These are phyloP conservation scores for Cicer chorassanicum DNA, from an alignment of 306 rosid genomes.

Conservation along the genomic window DNA sequence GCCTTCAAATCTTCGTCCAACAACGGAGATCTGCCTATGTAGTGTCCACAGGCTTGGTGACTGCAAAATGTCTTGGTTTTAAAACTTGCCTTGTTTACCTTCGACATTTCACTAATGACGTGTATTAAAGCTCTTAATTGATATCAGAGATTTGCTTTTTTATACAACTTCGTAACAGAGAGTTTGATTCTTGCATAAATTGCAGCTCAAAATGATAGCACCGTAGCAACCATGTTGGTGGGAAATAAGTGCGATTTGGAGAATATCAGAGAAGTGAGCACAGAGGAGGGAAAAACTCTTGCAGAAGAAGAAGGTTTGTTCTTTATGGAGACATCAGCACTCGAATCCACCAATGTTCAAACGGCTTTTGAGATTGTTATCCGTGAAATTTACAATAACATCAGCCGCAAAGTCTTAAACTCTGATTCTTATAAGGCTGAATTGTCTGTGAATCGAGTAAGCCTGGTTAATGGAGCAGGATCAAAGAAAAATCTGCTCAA, in stretches of 20 bases:
- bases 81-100: slow-evolving; percentile 13
- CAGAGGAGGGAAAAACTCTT: slow-evolving; percentile 76
- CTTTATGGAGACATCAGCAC: slow-evolving; percentile 98
- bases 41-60: too few relatives aligned
- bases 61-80: not conserved
- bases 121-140: not conserved
- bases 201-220: slow-evolving; percentile 88
- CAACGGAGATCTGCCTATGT: not conserved
- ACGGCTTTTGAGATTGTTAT: slow-evolving; percentile 83
- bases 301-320: slow-evolving; percentile 89
- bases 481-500: slow-evolving; percentile 53
- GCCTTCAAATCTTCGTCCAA: not conserved
- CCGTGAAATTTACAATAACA: slow-evolving; percentile 75
- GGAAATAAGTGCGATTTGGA: slow-evolving; percentile 95
- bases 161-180: not conserved
- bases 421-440: slow-evolving; percentile 87
- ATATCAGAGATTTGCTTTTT: not conserved
- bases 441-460: slow-evolving; percentile 80
- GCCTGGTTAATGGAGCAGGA: slow-evolving; percentile 64
- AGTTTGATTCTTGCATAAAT: slow-evolving; percentile 36
- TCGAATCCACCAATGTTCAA: slow-evolving; percentile 79
- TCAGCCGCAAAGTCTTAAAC: slow-evolving; percentile 79
- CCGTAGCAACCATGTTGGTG: slow-evolving; percentile 80
- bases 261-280: slow-evolving; percentile 77
- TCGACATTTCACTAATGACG: slow-evolving; percentile 9